A percentile compares a stretch with the other conserved stretches of the same genome.
phyloP scores from a whole-genome alignment of 1,284 basidiomycete species.

The Cystobasidiaceae sp. region DNA sequence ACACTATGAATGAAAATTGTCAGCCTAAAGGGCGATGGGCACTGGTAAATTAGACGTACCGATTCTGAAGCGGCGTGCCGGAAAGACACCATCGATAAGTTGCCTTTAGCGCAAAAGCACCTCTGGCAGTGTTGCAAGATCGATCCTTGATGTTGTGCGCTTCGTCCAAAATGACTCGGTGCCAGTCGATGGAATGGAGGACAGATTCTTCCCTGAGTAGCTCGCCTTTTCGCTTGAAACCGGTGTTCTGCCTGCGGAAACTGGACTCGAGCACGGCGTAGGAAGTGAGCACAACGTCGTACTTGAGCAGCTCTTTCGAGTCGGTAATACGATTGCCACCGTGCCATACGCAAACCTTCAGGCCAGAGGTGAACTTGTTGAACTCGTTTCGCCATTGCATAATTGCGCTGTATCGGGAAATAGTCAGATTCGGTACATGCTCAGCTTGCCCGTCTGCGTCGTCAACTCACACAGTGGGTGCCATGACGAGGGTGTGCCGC shows the following conservation, averaged over 20 bases:
- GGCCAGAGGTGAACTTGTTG: constrained; percentile 51
- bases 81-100: constrained; percentile 92
- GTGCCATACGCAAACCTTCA: constrained; percentile 81
- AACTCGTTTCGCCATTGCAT: constrained; percentile 99
- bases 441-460: neutral
- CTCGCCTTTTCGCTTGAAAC: constrained; percentile 79
- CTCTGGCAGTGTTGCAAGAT: constrained; percentile 90
- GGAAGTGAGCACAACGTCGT: constrained; percentile 63
- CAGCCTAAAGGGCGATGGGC: constrained; percentile 33
- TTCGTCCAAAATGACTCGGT: constrained; percentile 68
- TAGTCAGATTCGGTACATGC: constrained; percentile 52
- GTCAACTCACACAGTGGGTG: constrained; percentile 53
- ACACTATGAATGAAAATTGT: constrained; percentile 58
- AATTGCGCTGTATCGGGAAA: constrained; percentile 61
- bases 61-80: constrained; percentile 62
- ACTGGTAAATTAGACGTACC: neutral
- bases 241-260: constrained; percentile 86
- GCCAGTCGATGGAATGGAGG: constrained; percentile 82
- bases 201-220: constrained; percentile 85
- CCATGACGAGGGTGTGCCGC: constrained; percentile 72
- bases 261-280: constrained; percentile 79
- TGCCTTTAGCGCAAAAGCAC: constrained; percentile 78
- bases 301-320: constrained; percentile 66
- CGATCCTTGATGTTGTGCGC: constrained; percentile 95
- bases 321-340: constrained; percentile 60